phyloP scores from a whole-genome alignment of 2,329 filamentous ascomycete genomes.

The Lecanicillium sp. region DNA sequence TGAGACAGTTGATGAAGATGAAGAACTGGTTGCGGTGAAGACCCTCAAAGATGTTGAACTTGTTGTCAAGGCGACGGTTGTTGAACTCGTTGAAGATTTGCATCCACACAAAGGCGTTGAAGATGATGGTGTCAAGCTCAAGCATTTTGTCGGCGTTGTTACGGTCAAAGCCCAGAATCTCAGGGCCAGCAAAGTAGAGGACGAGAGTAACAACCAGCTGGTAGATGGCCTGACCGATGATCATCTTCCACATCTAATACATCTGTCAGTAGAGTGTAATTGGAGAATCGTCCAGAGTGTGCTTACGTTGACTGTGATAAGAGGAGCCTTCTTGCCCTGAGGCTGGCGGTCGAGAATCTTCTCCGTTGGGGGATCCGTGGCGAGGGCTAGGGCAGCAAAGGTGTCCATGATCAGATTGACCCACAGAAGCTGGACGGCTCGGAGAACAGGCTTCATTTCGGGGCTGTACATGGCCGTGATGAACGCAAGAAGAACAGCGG shows the following conservation, averaged over 20 bases:
- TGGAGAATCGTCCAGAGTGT: not conserved
- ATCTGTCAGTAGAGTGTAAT: not conserved
- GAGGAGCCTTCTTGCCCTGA: conserved; percentile 56
- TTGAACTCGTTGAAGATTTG: conserved; percentile 76
- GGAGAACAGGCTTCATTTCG: conserved; percentile 46
- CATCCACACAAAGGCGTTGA: conserved; percentile 67
- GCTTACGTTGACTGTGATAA: conserved; percentile 54
- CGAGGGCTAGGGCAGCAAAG: conserved; percentile 59
- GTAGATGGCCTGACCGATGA: conserved; percentile 52
- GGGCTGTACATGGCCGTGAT: conserved; percentile 46
- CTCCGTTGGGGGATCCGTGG: conserved; percentile 53
- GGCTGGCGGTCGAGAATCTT: conserved; percentile 47
- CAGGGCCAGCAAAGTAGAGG: conserved; percentile 52
- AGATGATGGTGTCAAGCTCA: conserved; percentile 53
- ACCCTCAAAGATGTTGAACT: conserved; percentile 81
- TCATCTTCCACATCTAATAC: conserved; percentile 56
- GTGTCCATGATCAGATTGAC: conserved; percentile 60
- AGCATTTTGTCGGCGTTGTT: conserved; percentile 29
- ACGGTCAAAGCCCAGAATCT: conserved; percentile 43
- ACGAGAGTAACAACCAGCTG: conserved; percentile 52
- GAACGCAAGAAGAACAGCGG: conserved; percentile 51
- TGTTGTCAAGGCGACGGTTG: conserved; percentile 79
- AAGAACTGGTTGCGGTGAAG: conserved; percentile 76
- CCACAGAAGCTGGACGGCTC: conserved; percentile 54
- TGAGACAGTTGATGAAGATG: conserved; percentile 68